phyloP scores from a whole-genome alignment of 139 green algal genomes.

The Monoraphidium neglectum region DNA sequence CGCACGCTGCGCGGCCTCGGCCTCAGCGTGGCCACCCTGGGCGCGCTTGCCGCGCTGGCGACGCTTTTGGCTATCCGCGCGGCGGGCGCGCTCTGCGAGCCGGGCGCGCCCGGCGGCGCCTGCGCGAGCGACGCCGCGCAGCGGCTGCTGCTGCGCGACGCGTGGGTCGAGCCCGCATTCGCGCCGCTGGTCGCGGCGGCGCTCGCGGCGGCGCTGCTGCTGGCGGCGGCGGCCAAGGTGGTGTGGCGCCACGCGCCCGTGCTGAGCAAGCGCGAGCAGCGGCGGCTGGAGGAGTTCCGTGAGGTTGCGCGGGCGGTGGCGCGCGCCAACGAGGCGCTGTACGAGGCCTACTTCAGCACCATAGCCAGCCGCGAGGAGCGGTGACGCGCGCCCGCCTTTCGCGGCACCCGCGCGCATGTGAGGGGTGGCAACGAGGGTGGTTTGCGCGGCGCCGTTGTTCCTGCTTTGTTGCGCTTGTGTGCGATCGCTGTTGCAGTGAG shows the following conservation, averaged over 20 bases:
- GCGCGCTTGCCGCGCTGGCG: conserved; percentile 5
- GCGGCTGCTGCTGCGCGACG: conserved; percentile 1
- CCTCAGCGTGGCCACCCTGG: neutral
- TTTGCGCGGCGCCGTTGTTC: too few relatives aligned
- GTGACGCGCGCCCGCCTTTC: too few relatives aligned
- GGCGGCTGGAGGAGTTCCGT: conserved; percentile 11
- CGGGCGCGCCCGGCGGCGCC: neutral
- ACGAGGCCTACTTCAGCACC: conserved; percentile 19
- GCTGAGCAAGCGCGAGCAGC: conserved; percentile 13
- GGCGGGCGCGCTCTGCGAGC: conserved; percentile 12
- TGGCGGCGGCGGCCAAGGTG: neutral
- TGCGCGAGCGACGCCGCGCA: conserved; percentile 2
- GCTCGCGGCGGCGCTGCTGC: neutral
- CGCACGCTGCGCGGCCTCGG: neutral
- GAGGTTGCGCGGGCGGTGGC: conserved; percentile 4
- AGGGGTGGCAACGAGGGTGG: too few relatives aligned
- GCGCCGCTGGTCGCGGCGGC: neutral
- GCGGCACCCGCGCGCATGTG: too few relatives aligned
- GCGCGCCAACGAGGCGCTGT: conserved; percentile 9
- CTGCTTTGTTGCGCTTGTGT: too few relatives aligned
- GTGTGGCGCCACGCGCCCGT: conserved; percentile 20
- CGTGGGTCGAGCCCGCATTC: neutral
- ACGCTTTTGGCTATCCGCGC: neutral
- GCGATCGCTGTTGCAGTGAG: too few relatives aligned
- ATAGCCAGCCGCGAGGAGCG: conserved; percentile 14